phyloP scores from a whole-genome alignment of 441 rosid genomes.

The Pelargonium citronellum region DNA sequence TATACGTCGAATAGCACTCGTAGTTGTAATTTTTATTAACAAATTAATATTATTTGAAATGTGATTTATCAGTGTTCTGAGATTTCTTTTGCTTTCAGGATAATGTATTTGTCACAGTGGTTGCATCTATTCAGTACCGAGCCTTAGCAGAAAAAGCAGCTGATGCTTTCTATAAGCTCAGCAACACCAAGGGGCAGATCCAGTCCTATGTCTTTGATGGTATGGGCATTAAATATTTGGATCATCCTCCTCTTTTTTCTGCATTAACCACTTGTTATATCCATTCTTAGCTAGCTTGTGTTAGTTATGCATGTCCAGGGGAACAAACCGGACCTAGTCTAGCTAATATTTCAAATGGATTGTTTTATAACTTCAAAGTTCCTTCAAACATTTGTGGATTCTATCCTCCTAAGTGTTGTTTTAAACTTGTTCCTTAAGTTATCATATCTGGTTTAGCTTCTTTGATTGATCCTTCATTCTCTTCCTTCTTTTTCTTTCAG shows the following conservation, averaged over 20 bases:
- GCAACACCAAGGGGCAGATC: slow-evolving; percentile 57
- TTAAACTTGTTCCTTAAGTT: too few relatives aligned
- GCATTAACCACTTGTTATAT: not conserved
- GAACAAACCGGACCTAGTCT: not conserved
- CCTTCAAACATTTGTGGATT: too few relatives aligned
- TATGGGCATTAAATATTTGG: slow-evolving; percentile 14
- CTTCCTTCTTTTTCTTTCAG: too few relatives aligned
- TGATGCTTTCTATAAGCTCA: slow-evolving; percentile 68
- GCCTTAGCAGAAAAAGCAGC: slow-evolving; percentile 52
- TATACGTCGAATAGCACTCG: not conserved
- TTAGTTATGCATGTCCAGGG: not conserved
- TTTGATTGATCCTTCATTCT: too few relatives aligned
- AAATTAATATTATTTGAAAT: not conserved
- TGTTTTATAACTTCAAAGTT: too few relatives aligned
- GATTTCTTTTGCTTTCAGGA: slow-evolving; percentile 35
- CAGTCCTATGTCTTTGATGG: slow-evolving; percentile 76
- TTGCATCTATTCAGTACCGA: slow-evolving; percentile 71
- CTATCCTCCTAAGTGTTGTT: too few relatives aligned
- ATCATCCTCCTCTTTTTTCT: not conserved
- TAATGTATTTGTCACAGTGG: slow-evolving; percentile 71
- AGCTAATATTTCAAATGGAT: not conserved
- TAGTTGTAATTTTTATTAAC: not conserved
- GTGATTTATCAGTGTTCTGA: not conserved
- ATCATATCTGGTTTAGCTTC: too few relatives aligned
- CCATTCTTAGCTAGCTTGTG: not conserved